Base-by-base conservation (phyloP, 1,284 basidiomycete species). In the Pseudozyma tsukubaensis region DNA sequence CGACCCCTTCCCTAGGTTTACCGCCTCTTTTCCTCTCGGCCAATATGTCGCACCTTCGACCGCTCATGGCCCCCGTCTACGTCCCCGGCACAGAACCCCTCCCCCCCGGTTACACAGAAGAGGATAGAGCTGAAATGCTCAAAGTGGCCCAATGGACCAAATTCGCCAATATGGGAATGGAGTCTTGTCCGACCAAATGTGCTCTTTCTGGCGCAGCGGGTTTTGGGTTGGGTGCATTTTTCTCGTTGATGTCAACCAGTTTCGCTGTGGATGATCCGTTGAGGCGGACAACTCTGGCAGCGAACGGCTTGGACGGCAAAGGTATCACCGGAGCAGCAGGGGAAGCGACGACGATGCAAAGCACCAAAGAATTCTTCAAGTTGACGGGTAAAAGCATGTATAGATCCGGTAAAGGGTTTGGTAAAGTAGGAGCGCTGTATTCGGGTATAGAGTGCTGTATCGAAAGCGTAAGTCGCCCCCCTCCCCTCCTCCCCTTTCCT, bases 371-470 rank as follows among this genome's bases (percentile, higher is more conserved):
- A 77, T 91, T 97, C 43, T 93, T 98, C 86, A 93, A 91, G 83
- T 95, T 98, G 76, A 98, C 97, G 91, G 96, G 95, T 0, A 90
- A 89, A 74, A 91, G 91, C 48, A 97, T 98, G 94, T 95, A 90
- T 89, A 88, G 89, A 35, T 92, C 89, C 56, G 96, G 96, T 13
- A 94, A 92, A 84, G 92, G 94, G 0, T 98, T 98, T 81, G 95
- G 91, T 1, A 97, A 96, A 86, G 93, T 99, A 50, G 96, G 95
- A 16, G 93, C 92, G 6, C 82, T 99, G 50, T 99, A 94, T 85
- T 91, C 93, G 16, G 94, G 95, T 34, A 90, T 94, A 14, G 97
- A 99, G 86, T 99, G 96, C 83, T 91, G 94, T 70, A 92, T 98
- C 64, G 96, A 99, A 87, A 93, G 92, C 68, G 95, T 94, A 85